Conservation (phyloP, 495 filamentous ascomycete species). For the Polyplosphaeria fusca region DNA sequence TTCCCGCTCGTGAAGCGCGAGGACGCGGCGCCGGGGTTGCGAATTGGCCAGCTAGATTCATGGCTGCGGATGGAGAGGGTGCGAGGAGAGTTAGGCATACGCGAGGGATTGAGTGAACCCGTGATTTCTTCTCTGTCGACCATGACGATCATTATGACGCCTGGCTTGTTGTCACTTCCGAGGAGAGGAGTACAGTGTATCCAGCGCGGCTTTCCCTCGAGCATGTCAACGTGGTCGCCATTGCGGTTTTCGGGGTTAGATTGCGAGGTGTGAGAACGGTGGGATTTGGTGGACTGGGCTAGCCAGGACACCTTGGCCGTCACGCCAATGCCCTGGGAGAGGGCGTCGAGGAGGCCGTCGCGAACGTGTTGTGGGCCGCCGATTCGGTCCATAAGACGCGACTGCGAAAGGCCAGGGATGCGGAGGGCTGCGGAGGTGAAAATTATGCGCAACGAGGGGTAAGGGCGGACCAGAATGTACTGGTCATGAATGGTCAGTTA, state of each 20-base stretch:
- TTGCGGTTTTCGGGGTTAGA: background rate
- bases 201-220: constrained; percentile 47
- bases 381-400: constrained; percentile 40
- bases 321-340: constrained; percentile 38
- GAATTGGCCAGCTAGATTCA: constrained; percentile 9
- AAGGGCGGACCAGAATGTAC: constrained; percentile 44
- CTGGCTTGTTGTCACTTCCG: constrained; percentile 55
- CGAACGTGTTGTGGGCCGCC: constrained; percentile 40
- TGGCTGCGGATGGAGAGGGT: background rate
- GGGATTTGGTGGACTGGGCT: constrained; percentile 8
- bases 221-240: background rate
- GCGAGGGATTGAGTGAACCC: constrained; percentile 14
- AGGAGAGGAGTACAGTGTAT: constrained; percentile 62
- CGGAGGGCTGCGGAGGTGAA: constrained; percentile 43
- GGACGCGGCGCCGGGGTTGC: constrained; percentile 15
- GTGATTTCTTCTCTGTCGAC: constrained; percentile 50
- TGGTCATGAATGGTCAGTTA: too few species aligned
- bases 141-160: constrained; percentile 65
- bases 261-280: too few species aligned
- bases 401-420: constrained; percentile 42
- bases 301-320: constrained; percentile 44
- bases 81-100: background rate
- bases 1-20: constrained; percentile 31
- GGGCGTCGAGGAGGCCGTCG: constrained; percentile 38
- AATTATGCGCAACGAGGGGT: constrained; percentile 45